Base-by-base conservation (phyloP, 163 green algal genomes). In the Volvox carteri region DNA sequence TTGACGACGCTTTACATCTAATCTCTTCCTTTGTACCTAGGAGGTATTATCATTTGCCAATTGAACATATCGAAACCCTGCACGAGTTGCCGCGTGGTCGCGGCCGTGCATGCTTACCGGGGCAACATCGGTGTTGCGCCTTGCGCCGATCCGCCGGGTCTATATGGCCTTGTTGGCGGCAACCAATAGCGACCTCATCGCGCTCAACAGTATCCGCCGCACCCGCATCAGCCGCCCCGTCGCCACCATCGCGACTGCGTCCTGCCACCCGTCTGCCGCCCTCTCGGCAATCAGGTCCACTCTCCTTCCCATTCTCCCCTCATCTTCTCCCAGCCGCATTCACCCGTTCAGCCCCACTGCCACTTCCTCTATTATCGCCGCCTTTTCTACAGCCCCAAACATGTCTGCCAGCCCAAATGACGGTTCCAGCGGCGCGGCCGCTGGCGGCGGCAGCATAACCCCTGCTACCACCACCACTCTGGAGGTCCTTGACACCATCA, bases 401-500 rank as follows among this genome's bases (percentile, higher is more conserved):
- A 56, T 70, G 41, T 84, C 75, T 4, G 21, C 48, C 30, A 68
- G 30, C 48, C 30, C 54, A 18, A 25, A 8, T 35, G n/a, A 50
- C 44, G 54, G 54, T 30, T 4, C 28, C 79, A 78, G n/a, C 62
- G 78, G 42, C 18, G 39, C n/a, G 25, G 39, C 19, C 12, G 9
- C 18, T 67, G 33, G 46, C 79, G 25, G 44, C 41, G 2, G 44
- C 48, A n/a, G 48, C 72, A 37, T 41, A 14, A 16, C 54, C 37
- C 8, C 77, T 52, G 30, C 3, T 30, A 14, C 35, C 54, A 37
- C 25, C 54, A 19, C 16, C 37, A 21, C 35, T 19, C 52, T 67
- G 30, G 52, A 73, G 52, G 28, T 74, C 21, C 76, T 70, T 6
- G 92, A 94, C 44, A 91, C 77, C 44, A 92, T 98, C 37, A 58